Base-by-base conservation (phyloP, 768 basidiomycete genomes). In the Mycena rosella region DNA sequence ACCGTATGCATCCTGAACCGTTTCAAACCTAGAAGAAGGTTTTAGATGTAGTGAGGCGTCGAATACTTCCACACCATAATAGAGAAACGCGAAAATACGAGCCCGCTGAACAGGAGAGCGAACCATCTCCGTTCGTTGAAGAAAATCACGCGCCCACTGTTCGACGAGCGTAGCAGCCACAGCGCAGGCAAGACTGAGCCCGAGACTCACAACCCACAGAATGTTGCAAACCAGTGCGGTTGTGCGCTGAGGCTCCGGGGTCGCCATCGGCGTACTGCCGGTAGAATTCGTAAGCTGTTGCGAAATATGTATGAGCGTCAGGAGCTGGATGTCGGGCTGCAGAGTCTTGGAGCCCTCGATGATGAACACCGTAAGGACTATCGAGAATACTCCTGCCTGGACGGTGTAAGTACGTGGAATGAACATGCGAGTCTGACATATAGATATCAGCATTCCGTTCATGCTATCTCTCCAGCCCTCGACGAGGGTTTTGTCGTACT, bases 371-470 rank as follows among this genome's bases (percentile, higher is more conserved):
- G 65, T 70, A 2, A 72, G 49, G 34, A 69, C 58, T 9, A 65
- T 61, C 5, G 71, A 72, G 54, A 72, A 72, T 15, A 72, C 54
- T 67, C 68, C 68, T n/a, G 68, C 71, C 71, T 34, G n/a, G n/a
- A n/a, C 5, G 38, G 38, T 40, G 20, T 65, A 9, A 60, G 24
- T 10, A 36, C 9, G 38, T 3, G 53, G 29, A 47, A 47, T 1
- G 22, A 18, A 18, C 22, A 29, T 20, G 14, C 2, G 17, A 22
- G 27, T 40, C 17, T 18, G 7, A 56, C 71, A 10, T 45, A 69
- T 67, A 24, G 69, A 72, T 53, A 72, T 72, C 8, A 72, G 48
- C 26, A 69, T 60, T 49, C 71, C 71, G 17, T 69, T 63, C 71
- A 72, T 72, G 32, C 66, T 67, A 1, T 48, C 64, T 22, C 60